Evolutionary conservation across 2,329 filamentous ascomycete genomes (phyloP).

Genomic region (Pezizomycotina sp.): DNA sequence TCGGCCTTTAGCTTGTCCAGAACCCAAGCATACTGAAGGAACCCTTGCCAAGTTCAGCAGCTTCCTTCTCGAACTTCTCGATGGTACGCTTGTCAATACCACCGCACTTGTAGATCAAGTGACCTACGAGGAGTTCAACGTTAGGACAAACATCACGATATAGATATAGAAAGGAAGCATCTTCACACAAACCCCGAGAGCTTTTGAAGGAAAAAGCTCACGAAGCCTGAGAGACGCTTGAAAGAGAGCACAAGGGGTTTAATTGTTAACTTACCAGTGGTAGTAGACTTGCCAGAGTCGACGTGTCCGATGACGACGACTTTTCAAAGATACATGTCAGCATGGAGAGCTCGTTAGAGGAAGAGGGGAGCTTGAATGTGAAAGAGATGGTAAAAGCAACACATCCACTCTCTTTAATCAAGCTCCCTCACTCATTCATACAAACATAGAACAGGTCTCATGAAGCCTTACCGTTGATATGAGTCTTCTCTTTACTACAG

Average conservation of each 20-base stretch:
- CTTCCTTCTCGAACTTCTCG: constrained; percentile 99
- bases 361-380: not conserved
- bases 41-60: constrained; percentile 97
- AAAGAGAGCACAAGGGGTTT: constrained; percentile 4
- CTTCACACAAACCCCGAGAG: constrained; percentile 22
- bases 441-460: too few relatives aligned
- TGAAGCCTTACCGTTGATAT: too few relatives aligned
- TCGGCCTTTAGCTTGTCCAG: constrained; percentile 99
- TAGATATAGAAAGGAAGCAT: constrained; percentile 25
- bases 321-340: constrained; percentile 35
- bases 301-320: constrained; percentile 70
- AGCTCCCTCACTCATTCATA: too few relatives aligned
- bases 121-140: constrained; percentile 49
- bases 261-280: constrained; percentile 50
- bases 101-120: constrained; percentile 99
- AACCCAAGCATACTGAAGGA: constrained; percentile 99
- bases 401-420: too few relatives aligned
- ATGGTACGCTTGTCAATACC: constrained; percentile 99
- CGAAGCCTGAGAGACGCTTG: constrained; percentile 20
- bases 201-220: constrained; percentile 6
- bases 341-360: not conserved
- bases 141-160: constrained; percentile 26
- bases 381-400: constrained; percentile 26
- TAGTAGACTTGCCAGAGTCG: constrained; percentile 87
- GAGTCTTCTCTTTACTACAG: constrained; percentile 78